Conservation (phyloP, 2,329 filamentous ascomycete genomes). For the Ophiostoma ulmi region DNA sequence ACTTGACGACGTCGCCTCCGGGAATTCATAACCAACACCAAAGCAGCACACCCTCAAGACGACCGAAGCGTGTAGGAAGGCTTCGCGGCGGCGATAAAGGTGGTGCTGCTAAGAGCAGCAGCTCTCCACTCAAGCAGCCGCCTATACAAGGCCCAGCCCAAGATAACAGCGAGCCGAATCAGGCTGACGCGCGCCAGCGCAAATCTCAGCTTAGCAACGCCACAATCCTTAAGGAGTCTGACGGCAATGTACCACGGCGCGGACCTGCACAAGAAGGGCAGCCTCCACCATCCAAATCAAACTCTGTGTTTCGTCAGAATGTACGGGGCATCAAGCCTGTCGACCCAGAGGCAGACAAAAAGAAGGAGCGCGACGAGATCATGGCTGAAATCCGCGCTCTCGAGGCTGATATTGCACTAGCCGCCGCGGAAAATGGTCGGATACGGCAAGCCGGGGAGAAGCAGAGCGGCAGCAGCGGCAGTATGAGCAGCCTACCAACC, state of each 20-base stretch:
- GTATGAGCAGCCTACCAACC: neutral
- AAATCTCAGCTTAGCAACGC: neutral
- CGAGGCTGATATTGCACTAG: slow-evolving; percentile 53
- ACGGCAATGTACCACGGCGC: slow-evolving; percentile 10
- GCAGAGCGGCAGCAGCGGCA: neutral
- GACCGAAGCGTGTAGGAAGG: slow-evolving; percentile 36
- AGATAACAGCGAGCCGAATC: neutral
- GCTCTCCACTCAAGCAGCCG: slow-evolving; percentile 48
- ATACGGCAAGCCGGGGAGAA: slow-evolving; percentile 34
- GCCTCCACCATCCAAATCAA: neutral
- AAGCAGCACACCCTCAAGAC: slow-evolving; percentile 46
- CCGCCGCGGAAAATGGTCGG: slow-evolving; percentile 55
- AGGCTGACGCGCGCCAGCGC: neutral
- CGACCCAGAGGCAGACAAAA: slow-evolving; percentile 47
- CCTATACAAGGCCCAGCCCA: slow-evolving; percentile 27
- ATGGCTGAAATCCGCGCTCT: slow-evolving; percentile 52
- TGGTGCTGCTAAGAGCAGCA: slow-evolving; percentile 36
- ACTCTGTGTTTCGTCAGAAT: neutral
- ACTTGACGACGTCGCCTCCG: slow-evolving; percentile 50
- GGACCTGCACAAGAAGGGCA: neutral
- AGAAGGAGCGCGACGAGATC: slow-evolving; percentile 48
- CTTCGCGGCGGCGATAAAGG: neutral
- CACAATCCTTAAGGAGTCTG: neutral
- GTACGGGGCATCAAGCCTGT: slow-evolving; percentile 41
- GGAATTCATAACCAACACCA: slow-evolving; percentile 49